phyloP scores from a whole-genome alignment of 805 yeast genomes.

The Lipomyces mesembrius region DNA sequence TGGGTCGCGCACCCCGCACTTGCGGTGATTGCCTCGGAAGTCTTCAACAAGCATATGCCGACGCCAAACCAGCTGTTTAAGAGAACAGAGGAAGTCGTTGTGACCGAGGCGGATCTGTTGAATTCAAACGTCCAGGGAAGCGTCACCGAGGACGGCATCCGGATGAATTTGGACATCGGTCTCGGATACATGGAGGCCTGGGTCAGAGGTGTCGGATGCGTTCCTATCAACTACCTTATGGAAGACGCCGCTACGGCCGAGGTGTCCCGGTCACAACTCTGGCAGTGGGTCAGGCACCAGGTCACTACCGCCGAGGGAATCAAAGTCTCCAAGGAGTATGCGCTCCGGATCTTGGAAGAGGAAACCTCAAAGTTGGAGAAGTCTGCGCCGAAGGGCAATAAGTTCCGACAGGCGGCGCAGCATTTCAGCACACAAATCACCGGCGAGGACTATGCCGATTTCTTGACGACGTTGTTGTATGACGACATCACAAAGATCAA shows the following conservation, averaged over 20 bases:
- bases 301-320: slow-evolving; percentile 61
- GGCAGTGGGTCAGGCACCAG: slow-evolving; percentile 76
- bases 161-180: slow-evolving; percentile 66
- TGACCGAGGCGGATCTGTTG: slow-evolving; percentile 64
- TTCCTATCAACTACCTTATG: slow-evolving; percentile 75
- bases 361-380: slow-evolving; percentile 59
- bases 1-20: slow-evolving; percentile 81
- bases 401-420: slow-evolving; percentile 61
- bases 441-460: slow-evolving; percentile 65
- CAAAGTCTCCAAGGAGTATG: slow-evolving; percentile 57
- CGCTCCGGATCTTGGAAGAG: slow-evolving; percentile 57
- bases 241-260: slow-evolving; percentile 82
- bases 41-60: slow-evolving; percentile 75
- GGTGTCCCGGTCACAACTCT: slow-evolving; percentile 71
- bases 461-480: slow-evolving; percentile 57
- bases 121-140: slow-evolving; percentile 64
- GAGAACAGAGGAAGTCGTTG: slow-evolving; percentile 54
- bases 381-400: slow-evolving; percentile 52
- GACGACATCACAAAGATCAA: slow-evolving; percentile 30
- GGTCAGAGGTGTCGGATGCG: slow-evolving; percentile 73
- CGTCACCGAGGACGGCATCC: slow-evolving; percentile 68
- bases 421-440: slow-evolving; percentile 67
- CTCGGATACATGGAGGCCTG: slow-evolving; percentile 74
- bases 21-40: slow-evolving; percentile 66
- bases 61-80: slow-evolving; percentile 72